A percentile compares a stretch with the other conserved stretches of the same genome.
phyloP scores from a whole-genome alignment of 306 rosid species.

The Mucuna pruriens region DNA sequence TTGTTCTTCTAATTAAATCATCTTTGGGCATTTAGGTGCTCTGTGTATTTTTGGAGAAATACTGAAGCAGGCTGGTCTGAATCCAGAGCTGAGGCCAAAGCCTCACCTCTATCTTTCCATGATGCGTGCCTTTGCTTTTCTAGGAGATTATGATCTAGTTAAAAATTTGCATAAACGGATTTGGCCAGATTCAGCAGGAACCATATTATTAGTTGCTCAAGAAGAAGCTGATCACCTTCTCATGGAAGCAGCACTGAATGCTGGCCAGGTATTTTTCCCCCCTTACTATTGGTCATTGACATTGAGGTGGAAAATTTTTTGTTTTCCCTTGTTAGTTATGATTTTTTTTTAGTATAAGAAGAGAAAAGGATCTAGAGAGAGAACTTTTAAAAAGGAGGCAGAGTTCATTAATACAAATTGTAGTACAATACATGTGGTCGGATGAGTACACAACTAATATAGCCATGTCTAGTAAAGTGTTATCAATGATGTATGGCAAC shows the following conservation, averaged over 20 bases:
- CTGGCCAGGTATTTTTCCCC: constrained; percentile 60
- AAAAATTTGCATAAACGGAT: constrained; percentile 63
- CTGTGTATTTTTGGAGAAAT: constrained; percentile 83
- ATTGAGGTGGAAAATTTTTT: neutral
- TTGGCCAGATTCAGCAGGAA: constrained; percentile 78
- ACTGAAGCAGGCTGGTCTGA: constrained; percentile 67
- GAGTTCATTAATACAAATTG: neutral
- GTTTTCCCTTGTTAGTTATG: neutral
- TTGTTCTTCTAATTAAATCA: constrained; percentile 19
- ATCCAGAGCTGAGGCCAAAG: constrained; percentile 68
- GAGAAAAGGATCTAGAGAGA: neutral
- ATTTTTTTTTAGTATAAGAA: neutral
- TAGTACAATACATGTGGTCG: neutral
- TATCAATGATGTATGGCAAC: neutral
- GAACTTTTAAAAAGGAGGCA: neutral
- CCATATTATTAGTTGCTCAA: constrained; percentile 54
- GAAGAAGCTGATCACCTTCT: constrained; percentile 91
- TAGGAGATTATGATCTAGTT: constrained; percentile 73
- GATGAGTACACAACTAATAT: neutral
- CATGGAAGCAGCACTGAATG: constrained; percentile 82
- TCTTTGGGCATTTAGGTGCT: constrained; percentile 59
- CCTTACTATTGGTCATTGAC: neutral
- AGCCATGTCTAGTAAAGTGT: neutral
- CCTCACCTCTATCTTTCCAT: constrained; percentile 92
- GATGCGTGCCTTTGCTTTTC: constrained; percentile 72